Base-by-base conservation (phyloP, 2,329 filamentous ascomycete genomes). In the Pyricularia sp. region DNA sequence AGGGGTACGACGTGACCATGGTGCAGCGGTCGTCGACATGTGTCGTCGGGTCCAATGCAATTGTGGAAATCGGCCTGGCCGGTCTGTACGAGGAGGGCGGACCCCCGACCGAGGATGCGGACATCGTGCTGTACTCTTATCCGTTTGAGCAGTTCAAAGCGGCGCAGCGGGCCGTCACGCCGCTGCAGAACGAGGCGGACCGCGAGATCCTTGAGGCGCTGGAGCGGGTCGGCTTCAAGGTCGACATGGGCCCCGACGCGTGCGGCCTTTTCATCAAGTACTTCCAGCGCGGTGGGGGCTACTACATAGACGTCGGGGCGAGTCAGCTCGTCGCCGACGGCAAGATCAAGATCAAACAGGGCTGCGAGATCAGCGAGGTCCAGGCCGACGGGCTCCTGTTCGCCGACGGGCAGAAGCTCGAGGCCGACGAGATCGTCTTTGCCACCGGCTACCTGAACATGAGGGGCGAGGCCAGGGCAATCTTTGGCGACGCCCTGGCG, bases 361-460 rank as follows among this genome's bases (percentile, higher is more conserved):
- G 78, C 3, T 80, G 81, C 4, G 81, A 78, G 3, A 78, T 85
- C 66, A 69, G 73, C 5, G 74, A 75, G 30, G 79, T 86, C 60
- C 73, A 76, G 0, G 70, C 76, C 3, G 69, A 73, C 3, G 77
- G 74, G n/a, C 66, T 79, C 4, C 68, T 72, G 6, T 74, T 84
- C 8, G 76, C 76, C 1, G 82, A 86, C 67, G 83, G 82, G 1
- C 74, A 74, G 4, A 73, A 75, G 40, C 70, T 86, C 0, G 74
- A 79, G 24, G 82, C 84, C 0, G 84, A 86, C 69, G 76, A 84
- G 60, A 79, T 87, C 2, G 78, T 87, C 16, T 77, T 83, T 64
- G 82, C 82, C 5, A 84, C 82, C 1, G 82, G 81, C 3, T 76
- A 88, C 69, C 81, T 87, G 68, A 89, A 88, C 71, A 90, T 90